Evolutionary conservation across 2,329 filamentous ascomycete species (phyloP).

Genomic region (Nemania abortiva): DNA sequence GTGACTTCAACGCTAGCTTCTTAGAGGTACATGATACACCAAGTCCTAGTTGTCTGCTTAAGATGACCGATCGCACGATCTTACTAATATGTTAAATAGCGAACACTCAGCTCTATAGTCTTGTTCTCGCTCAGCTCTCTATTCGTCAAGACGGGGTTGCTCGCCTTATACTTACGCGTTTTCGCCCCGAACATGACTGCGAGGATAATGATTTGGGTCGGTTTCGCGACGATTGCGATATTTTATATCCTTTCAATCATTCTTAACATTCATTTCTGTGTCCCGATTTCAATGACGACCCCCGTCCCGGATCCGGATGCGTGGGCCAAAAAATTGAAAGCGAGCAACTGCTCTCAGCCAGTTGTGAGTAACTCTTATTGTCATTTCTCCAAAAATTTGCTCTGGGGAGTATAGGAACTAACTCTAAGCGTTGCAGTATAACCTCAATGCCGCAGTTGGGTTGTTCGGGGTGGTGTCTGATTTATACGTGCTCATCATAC

Average conservation of each 20-base stretch:
- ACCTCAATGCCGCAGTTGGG: conserved; percentile 35
- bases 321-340: conserved; percentile 33
- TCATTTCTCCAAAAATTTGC: neutral
- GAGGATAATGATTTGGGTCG: conserved; percentile 38
- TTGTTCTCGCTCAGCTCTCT: conserved; percentile 38
- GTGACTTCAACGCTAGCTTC: conserved; percentile 29
- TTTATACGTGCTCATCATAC: conserved; percentile 43
- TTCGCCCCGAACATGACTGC: conserved; percentile 35
- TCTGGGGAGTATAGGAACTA: neutral
- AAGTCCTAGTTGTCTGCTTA: neutral
- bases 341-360: conserved; percentile 37
- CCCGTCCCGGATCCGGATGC: conserved; percentile 23
- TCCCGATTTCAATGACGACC: conserved; percentile 26
- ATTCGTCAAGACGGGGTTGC: conserved; percentile 41
- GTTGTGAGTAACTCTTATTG: conserved; percentile 6
- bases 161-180: conserved; percentile 42
- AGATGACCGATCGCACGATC: neutral
- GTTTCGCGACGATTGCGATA: conserved; percentile 33
- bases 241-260: conserved; percentile 38
- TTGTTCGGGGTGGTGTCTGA: conserved; percentile 41
- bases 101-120: conserved; percentile 33
- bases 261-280: conserved; percentile 36
- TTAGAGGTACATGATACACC: conserved; percentile 31
- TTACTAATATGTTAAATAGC: conserved; percentile 20
- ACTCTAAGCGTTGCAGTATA: conserved; percentile 12